Evolutionary conservation across 23 red algal species (phyloP).

Genomic region (Cyanidium caldarium): DNA sequence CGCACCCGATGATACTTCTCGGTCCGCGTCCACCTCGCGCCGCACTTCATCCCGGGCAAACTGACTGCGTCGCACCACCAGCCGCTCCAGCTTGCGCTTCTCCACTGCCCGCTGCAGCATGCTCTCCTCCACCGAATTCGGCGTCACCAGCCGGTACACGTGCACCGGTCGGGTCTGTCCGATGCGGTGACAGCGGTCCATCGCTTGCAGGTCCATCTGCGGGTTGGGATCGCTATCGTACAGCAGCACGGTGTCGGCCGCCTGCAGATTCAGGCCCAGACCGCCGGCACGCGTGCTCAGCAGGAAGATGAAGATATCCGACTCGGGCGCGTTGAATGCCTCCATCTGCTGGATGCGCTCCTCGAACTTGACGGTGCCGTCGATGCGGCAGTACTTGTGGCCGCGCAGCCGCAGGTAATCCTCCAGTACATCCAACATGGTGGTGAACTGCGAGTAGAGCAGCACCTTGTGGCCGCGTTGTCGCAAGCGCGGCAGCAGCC

Average conservation of each 20-base stretch:
- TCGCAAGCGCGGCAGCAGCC: slow-evolving; percentile 15
- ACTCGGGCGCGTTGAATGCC: background rate
- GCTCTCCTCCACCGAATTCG: slow-evolving; percentile 12
- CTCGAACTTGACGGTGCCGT: slow-evolving; percentile 15
- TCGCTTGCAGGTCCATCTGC: slow-evolving; percentile 35
- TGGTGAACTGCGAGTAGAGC: slow-evolving; percentile 32
- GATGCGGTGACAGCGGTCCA: slow-evolving; percentile 32
- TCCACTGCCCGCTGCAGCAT: slow-evolving; percentile 11
- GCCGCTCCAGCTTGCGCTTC: slow-evolving; percentile 23
- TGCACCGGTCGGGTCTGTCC: slow-evolving; percentile 19
- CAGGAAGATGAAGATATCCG: slow-evolving; percentile 19
- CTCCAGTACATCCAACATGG: slow-evolving; percentile 29
- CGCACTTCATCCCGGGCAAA: background rate
- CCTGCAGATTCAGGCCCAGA: slow-evolving; percentile 19
- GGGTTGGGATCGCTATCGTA: slow-evolving; percentile 28
- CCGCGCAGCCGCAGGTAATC: slow-evolving; percentile 21
- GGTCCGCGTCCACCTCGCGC: background rate
- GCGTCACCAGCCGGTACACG: slow-evolving; percentile 22
- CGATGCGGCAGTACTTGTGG: slow-evolving; percentile 18
- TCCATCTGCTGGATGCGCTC: slow-evolving; percentile 9
- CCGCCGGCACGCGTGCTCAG: slow-evolving; percentile 30
- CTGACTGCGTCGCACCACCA: slow-evolving; percentile 10
- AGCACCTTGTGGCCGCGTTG: slow-evolving; percentile 18
- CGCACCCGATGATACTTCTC: no score
- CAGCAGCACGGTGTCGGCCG: slow-evolving; percentile 23